Percentiles rank a stretch among this genome's conserved stretches.
Evolutionary conservation across 2,329 filamentous ascomycete species (phyloP).

Genomic region (Ceratocystis destructans): DNA sequence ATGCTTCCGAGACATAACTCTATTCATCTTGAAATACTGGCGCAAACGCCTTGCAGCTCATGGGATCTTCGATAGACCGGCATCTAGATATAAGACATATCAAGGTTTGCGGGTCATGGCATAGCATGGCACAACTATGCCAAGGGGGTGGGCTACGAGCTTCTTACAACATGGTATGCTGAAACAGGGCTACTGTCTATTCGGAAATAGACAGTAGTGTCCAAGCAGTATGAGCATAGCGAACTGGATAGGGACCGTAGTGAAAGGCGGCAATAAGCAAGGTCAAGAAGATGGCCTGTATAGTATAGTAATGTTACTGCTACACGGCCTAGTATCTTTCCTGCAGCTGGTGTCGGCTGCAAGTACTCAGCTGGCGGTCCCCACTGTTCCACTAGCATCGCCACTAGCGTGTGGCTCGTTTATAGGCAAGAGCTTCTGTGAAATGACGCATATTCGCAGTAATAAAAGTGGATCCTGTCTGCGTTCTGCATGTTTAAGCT

Average conservation of each 20-base stretch:
- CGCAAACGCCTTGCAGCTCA: constrained; percentile 24
- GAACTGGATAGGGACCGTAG: constrained; percentile 5
- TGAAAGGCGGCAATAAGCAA: not conserved
- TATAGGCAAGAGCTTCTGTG: constrained; percentile 16
- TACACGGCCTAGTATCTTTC: not conserved
- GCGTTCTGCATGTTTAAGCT: constrained; percentile 3
- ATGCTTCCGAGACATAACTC: not conserved
- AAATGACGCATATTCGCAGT: constrained; percentile 9
- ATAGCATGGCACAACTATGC: constrained; percentile 40
- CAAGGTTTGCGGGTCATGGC: constrained; percentile 38
- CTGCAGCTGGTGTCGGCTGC: not conserved
- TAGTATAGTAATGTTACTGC: not conserved
- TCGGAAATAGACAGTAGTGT: constrained; percentile 4
- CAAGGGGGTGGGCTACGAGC: constrained; percentile 31
- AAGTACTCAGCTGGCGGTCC: not conserved
- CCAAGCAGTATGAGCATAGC: not conserved
- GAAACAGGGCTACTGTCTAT: constrained; percentile 22
- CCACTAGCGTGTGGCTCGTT: not conserved
- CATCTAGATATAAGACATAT: constrained; percentile 34
- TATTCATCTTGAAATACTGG: not conserved
- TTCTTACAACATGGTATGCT: constrained; percentile 25
- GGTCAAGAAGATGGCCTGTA: not conserved
- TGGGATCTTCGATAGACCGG: constrained; percentile 31
- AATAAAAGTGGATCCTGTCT: not conserved
- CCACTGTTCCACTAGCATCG: constrained; percentile 1